Evolutionary conservation across 2,329 filamentous ascomycete species (phyloP), one percentile per base, ranked within the genome.

Genomic region (Venturia aucupariae): DNA sequence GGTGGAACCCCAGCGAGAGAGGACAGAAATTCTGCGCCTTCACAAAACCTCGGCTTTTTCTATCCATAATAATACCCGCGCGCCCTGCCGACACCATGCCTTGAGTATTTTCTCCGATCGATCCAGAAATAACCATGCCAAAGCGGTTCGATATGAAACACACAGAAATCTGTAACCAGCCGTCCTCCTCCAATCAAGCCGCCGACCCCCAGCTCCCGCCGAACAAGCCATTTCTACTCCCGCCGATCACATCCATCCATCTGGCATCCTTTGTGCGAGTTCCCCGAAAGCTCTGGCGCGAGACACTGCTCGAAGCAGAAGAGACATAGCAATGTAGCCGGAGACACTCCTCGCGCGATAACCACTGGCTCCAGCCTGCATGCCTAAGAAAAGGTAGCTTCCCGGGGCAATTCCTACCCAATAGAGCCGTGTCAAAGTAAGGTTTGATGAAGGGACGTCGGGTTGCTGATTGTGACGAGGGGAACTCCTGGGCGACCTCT

Each of bases 171-270:
- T 57, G 27, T 57, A 57, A 57, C 51, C 11, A 57, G 27, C 4
- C 51, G 6, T 57, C 27, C 15, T 57, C 51, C 51, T 57, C 51
- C 51, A 57, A 57, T 57, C 51, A 57, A 57, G 51, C 51, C 51
- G 10, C 35, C 10, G 6, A 17, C 27, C 51, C 51, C 51, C 51
- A 38, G 30, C 51, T 57, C 27, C 17, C 30, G 13, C 51, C 51
- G 32, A 35, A 57, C 51, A 57, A 57, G 51, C 51, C 51, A 57
- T 27, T 22, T 57, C 19, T 32, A 15, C 30, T 57, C 27, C 51
- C 51, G 51, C 51, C 35, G 24, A 35, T 57, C 51, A 32, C 51
- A 13, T 19, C 51, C 51, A 57, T 57, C 27, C 51, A 57, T 35
- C 51, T 57, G 30, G 15, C 15, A 57, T 57, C 27, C 51, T 35